phyloP scores from a whole-genome alignment of 1,284 basidiomycete species.

The Schizopora paradoxa region DNA sequence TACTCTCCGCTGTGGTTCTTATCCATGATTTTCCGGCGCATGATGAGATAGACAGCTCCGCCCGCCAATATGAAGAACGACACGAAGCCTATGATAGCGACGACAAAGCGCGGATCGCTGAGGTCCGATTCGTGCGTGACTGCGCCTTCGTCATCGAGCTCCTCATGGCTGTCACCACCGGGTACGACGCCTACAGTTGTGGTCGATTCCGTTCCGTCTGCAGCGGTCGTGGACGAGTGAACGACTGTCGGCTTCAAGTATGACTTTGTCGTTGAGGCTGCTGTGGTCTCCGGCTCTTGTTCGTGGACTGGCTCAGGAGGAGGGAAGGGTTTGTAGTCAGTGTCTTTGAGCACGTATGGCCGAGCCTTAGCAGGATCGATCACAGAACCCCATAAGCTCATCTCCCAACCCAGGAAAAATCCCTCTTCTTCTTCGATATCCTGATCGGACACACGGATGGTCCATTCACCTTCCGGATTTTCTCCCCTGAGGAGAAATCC shows the following conservation, averaged over 20 bases:
- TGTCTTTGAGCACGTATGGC: conserved; percentile 55
- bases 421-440: conserved; percentile 57
- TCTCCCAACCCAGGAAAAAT: conserved; percentile 85
- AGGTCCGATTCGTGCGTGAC: conserved; percentile 13
- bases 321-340: conserved; percentile 36
- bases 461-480: conserved; percentile 91
- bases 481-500: conserved; percentile 68
- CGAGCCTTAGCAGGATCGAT: conserved; percentile 68
- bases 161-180: background rate
- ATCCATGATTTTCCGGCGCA: conserved; percentile 43
- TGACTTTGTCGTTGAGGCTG: conserved; percentile 48
- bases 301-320: conserved; percentile 45
- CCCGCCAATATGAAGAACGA: conserved; percentile 50
- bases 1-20: conserved; percentile 53
- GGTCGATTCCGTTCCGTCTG: conserved; percentile 4
- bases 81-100: conserved; percentile 49
- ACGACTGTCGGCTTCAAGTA: conserved; percentile 80
- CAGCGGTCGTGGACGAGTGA: conserved; percentile 24
- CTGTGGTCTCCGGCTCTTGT: conserved; percentile 26
- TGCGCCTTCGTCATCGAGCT: background rate
- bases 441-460: conserved; percentile 79
- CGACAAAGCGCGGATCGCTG: conserved; percentile 4
- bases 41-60: conserved; percentile 8
- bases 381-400: conserved; percentile 91
- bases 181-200: background rate